Conservation (phyloP, 192 early-diverging fungal genomes). For the Paraglomus brasilianum region DNA sequence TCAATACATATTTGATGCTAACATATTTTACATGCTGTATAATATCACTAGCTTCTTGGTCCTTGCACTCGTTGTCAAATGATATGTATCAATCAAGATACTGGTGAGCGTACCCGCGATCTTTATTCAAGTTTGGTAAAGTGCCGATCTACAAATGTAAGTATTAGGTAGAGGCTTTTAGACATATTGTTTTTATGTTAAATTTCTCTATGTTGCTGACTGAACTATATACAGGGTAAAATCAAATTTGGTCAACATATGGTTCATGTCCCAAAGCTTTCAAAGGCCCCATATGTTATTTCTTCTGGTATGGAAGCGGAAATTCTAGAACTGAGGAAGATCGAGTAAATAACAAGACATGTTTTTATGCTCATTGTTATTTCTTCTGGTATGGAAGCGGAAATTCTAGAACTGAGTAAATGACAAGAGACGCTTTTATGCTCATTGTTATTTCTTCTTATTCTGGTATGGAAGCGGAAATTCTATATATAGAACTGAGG, state of each 20-base stretch:
- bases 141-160: conserved; percentile 44
- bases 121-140: conserved; percentile 60
- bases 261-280: conserved; percentile 46
- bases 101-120: conserved; percentile 55
- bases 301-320: no score
- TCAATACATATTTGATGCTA: not conserved
- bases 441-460: no score
- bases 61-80: conserved; percentile 73
- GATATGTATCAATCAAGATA: conserved; percentile 70
- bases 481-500: no score
- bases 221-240: conserved; percentile 36
- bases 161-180: not conserved
- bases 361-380: no score
- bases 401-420: no score
- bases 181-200: not conserved
- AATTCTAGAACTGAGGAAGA: no score
- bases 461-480: no score
- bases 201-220: not conserved
- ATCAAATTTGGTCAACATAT: conserved; percentile 53
- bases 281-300: conserved; percentile 37
- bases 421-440: no score
- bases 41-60: conserved; percentile 48
- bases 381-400: conserved; percentile 32
- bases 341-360: no score
- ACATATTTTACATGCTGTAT: no score